phyloP scores from a whole-genome alignment of 2,329 filamentous ascomycete genomes.

The Chaetomium olivaceum region DNA sequence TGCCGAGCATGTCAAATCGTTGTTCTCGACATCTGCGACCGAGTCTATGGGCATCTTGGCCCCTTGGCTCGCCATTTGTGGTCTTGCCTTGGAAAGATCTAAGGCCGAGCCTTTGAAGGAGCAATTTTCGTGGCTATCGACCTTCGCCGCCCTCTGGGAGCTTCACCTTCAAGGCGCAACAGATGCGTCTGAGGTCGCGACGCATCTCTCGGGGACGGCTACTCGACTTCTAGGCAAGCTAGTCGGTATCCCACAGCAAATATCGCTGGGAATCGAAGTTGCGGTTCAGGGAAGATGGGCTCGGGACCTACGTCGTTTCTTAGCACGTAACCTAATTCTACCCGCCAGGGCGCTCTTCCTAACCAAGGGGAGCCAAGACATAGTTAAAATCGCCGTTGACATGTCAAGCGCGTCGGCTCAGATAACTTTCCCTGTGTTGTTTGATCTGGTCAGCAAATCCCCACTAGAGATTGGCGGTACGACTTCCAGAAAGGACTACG shows the following conservation, averaged over 20 bases:
- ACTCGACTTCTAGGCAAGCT: conserved; percentile 47
- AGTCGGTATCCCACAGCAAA: conserved; percentile 34
- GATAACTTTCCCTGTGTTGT: conserved; percentile 48
- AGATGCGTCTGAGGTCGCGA: conserved; percentile 52
- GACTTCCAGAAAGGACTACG: conserved; percentile 42
- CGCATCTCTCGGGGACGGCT: conserved; percentile 45
- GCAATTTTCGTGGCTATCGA: conserved; percentile 50
- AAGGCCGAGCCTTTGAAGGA: conserved; percentile 40
- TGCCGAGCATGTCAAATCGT: conserved; percentile 58
- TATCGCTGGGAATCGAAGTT: conserved; percentile 29
- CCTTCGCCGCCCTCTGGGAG: conserved; percentile 52
- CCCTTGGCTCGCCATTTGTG: conserved; percentile 50
- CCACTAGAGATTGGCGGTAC: conserved; percentile 40
- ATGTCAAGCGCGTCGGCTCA: conserved; percentile 41
- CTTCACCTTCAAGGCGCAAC: conserved; percentile 53
- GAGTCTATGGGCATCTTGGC: conserved; percentile 50
- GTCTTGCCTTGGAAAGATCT: conserved; percentile 40
- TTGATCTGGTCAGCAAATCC: conserved; percentile 42
- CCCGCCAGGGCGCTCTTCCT: conserved; percentile 52
- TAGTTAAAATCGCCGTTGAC: conserved; percentile 45
- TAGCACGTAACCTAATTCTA: conserved; percentile 53
- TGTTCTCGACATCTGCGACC: conserved; percentile 53
- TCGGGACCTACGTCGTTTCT: conserved; percentile 49
- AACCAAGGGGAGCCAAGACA: conserved; percentile 44
- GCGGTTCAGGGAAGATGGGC: conserved; percentile 46